Conservation (phyloP, 179 eudicot genomes). For the Beta corolliflora region DNA sequence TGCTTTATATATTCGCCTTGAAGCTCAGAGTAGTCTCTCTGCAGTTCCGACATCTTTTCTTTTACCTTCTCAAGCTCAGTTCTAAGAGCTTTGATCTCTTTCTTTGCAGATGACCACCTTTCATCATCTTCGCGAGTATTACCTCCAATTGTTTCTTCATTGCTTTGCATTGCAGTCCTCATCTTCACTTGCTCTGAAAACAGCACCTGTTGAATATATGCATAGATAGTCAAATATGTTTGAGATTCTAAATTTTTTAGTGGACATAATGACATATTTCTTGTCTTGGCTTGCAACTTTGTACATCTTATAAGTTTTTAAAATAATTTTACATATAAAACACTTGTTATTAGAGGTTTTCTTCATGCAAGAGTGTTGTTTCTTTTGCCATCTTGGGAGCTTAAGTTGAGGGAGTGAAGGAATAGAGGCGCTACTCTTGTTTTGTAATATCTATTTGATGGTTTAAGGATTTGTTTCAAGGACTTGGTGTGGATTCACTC, state of each 20-base stretch:
- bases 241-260: neutral
- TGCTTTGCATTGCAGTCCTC: slow-evolving; percentile 49
- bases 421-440: neutral
- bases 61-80: slow-evolving; percentile 51
- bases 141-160: slow-evolving; percentile 36
- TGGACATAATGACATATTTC: neutral
- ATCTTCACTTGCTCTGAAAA: slow-evolving; percentile 67
- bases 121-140: slow-evolving; percentile 36
- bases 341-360: neutral
- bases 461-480: neutral
- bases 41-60: slow-evolving; percentile 48
- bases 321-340: neutral
- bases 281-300: neutral
- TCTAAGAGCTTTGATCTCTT: slow-evolving; percentile 48
- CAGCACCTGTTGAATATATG: slow-evolving; percentile 43
- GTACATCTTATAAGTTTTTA: too few species aligned
- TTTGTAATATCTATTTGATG: neutral
- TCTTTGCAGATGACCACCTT: slow-evolving; percentile 43
- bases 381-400: neutral
- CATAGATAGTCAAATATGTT: neutral
- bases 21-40: slow-evolving; percentile 51
- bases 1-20: slow-evolving; percentile 51
- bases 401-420: neutral
- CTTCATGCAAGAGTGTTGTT: neutral
- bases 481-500: neutral